Base-by-base conservation (phyloP, 345 rosid species). In the Melastoma malabathricum region DNA sequence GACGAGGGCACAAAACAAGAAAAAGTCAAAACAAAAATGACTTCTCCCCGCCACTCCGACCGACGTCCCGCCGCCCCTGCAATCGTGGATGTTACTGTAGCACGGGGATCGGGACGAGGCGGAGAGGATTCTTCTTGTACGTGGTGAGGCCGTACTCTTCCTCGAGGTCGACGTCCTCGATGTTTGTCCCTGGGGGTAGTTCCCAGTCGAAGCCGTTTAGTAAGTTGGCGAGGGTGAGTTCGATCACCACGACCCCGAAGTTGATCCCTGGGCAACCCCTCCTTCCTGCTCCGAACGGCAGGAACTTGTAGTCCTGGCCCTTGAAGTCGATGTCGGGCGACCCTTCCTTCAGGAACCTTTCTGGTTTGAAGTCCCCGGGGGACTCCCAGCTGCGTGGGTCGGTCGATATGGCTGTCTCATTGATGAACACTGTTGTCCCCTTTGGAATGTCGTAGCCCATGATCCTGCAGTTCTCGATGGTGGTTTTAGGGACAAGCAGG, bases 241-340 rank as follows among this genome's bases (percentile, higher is more conserved):
- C 75, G 23, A 79, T 50, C 43, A 75, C 15, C 46, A 56, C 47
- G n/a, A 64, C 29, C 1, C n/a, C 77, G 6, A 81, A 66, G 22
- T 58, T 62, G 0, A 62, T 48, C n/a, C 83, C 89, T 0, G 90
- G 90, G 44, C 90, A 82, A 19, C 70, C 73, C 29, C 90, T 66
- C 16, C 95, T 62, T 2, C 95, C 87, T 1, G 66, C 51, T 16
- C 90, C 87, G 41, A 85, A 82, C 2, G 90, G 81, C 18, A 75
- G 56, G 4, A 74, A 14, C 62, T 78, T 80, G 22, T 62, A 86
- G 52, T 76, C 44, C 34, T 67, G 58, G 22, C 88, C 86, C 43
- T 14, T 76, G 43, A 64, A 80, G 54, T 86, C 86, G 13, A 74
- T 15, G 25, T 22, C 25, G 3, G 71, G 34, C 23, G 41, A 34